Evolutionary conservation across 1,139 yeast species (phyloP).

Genomic region (Candida pseudoviswanathii): DNA sequence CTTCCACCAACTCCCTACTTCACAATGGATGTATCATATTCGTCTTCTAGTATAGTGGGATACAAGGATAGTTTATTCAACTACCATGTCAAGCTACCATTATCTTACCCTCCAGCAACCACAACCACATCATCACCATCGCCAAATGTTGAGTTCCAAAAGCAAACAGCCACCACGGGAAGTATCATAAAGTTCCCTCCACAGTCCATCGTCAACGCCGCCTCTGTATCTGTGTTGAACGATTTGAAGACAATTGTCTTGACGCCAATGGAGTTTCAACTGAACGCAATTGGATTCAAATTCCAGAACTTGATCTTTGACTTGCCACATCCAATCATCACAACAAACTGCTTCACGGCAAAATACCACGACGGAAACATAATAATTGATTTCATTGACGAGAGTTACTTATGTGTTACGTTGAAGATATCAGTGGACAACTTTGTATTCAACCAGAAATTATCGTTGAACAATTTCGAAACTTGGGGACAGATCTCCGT

Average conservation of each 20-base stretch:
- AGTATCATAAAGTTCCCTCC: constrained; percentile 23
- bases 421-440: constrained; percentile 32
- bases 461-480: constrained; percentile 31
- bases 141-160: constrained; percentile 28
- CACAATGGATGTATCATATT: constrained; percentile 15
- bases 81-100: constrained; percentile 30
- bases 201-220: constrained; percentile 23
- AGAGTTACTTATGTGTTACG: constrained; percentile 35
- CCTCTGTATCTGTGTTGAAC: constrained; percentile 31
- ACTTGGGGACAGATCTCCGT: constrained; percentile 67
- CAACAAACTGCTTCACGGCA: constrained; percentile 26
- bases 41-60: constrained; percentile 28
- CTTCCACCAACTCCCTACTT: background rate
- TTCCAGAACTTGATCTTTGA: constrained; percentile 30
- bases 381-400: constrained; percentile 31
- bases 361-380: constrained; percentile 20
- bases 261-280: constrained; percentile 29
- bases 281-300: constrained; percentile 26
- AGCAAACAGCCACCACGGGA: constrained; percentile 26
- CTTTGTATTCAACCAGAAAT: constrained; percentile 25
- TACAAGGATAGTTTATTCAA: constrained; percentile 26
- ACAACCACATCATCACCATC: background rate
- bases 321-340: constrained; percentile 37
- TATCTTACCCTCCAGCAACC: constrained; percentile 25
- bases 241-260: constrained; percentile 34